Evolutionary conservation across 2,329 filamentous ascomycete species (phyloP).

Genomic region (Neofusicoccum kwambonambiense): DNA sequence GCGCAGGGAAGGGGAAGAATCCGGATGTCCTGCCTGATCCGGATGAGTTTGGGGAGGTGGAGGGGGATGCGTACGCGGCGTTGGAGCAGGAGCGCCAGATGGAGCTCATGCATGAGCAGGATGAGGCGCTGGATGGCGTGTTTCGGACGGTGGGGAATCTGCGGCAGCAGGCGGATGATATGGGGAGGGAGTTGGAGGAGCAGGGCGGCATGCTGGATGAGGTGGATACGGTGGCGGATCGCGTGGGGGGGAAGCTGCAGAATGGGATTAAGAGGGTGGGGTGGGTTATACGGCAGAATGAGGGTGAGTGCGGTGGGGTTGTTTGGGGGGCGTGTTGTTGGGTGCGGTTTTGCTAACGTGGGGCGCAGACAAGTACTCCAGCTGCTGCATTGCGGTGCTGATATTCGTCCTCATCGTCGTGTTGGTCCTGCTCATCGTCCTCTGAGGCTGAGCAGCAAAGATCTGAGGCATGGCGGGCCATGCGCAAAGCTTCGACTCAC

Average conservation of each 20-base stretch:
- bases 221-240: conserved; percentile 79
- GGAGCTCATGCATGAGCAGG: conserved; percentile 92
- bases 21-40: conserved; percentile 34
- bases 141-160: conserved; percentile 91
- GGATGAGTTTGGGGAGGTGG: conserved; percentile 38
- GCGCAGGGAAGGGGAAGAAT: conserved; percentile 35
- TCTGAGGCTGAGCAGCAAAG: conserved; percentile 43
- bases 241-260: conserved; percentile 81
- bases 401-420: conserved; percentile 87
- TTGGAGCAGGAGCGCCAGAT: conserved; percentile 81
- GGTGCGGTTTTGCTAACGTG: not conserved
- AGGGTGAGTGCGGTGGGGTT: conserved; percentile 62
- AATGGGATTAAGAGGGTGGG: conserved; percentile 84
- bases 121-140: conserved; percentile 87
- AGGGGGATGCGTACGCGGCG: conserved; percentile 28
- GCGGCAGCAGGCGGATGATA: conserved; percentile 85
- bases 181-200: conserved; percentile 95
- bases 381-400: conserved; percentile 85
- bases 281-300: conserved; percentile 82
- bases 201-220: conserved; percentile 85
- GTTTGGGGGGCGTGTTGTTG: conserved; percentile 19
- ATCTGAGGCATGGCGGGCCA: no score
- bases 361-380: conserved; percentile 64
- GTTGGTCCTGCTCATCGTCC: conserved; percentile 71
- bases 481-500: no score